Percentiles rank a stretch among this genome's conserved stretches.
These are phyloP conservation scores for Penicillium vulpinum DNA, from an alignment of 2,329 filamentous ascomycete genomes.

Conservation along the genomic window DNA sequence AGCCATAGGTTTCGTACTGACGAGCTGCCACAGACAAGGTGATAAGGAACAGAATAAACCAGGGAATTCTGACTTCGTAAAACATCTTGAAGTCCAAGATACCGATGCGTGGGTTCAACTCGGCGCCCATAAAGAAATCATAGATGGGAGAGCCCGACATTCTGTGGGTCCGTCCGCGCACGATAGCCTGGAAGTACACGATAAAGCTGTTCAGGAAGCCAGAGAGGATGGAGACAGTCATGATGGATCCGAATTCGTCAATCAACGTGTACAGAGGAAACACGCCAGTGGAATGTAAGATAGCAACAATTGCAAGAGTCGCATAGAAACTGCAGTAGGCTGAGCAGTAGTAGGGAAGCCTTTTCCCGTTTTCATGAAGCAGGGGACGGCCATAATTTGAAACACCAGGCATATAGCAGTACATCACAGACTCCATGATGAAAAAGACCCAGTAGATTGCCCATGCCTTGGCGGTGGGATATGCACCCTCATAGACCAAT, in stretches of 20 bases:
- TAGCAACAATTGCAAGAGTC: constrained; percentile 68
- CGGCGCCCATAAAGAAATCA: constrained; percentile 88
- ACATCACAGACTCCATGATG: constrained; percentile 76
- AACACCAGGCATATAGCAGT: constrained; percentile 82
- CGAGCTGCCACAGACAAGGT: constrained; percentile 61
- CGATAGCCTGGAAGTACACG: constrained; percentile 79
- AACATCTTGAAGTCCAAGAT: constrained; percentile 93
- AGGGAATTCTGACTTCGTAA: constrained; percentile 86
- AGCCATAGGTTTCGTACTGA: constrained; percentile 82
- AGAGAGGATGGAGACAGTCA: constrained; percentile 88
- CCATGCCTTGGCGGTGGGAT: constrained; percentile 79
- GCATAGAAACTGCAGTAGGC: constrained; percentile 81
- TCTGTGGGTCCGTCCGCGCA: constrained; percentile 77
- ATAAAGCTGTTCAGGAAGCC: constrained; percentile 78
- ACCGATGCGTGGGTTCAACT: constrained; percentile 78
- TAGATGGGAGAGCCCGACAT: constrained; percentile 82
- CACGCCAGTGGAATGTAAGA: constrained; percentile 74
- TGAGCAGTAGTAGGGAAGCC: constrained; percentile 91
- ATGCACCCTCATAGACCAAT: constrained; percentile 78
- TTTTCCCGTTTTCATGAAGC: constrained; percentile 74
- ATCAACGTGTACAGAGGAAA: constrained; percentile 88
- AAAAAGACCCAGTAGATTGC: constrained; percentile 92
- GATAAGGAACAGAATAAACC: constrained; percentile 83
- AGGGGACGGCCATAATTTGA: constrained; percentile 86
- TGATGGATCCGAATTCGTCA: constrained; percentile 88